Percentiles rank a stretch among this genome's conserved stretches.
Conservation (phyloP, 2,329 filamentous ascomycete genomes). For the Sporothrix brasiliensis region DNA sequence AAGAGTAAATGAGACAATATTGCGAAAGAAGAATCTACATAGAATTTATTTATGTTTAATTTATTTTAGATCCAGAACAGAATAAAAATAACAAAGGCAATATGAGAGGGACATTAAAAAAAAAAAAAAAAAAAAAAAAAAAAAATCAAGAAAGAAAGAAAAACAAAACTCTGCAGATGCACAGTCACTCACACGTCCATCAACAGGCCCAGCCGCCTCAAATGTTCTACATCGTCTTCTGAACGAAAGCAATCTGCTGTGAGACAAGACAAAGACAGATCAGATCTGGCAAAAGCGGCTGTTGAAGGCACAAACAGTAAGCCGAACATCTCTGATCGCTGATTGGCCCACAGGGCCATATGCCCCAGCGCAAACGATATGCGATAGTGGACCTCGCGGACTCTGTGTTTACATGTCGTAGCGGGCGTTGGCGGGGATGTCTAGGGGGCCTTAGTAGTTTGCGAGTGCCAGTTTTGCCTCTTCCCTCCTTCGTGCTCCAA, state of each 20-base stretch:
- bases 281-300: not conserved
- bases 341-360: not conserved
- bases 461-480: no score
- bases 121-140: not conserved
- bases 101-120: no score
- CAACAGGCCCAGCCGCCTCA: not conserved
- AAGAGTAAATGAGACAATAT: no score
- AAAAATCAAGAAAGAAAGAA: not conserved
- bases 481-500: not conserved
- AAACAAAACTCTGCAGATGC: not conserved
- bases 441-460: not conserved
- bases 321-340: not conserved
- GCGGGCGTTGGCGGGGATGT: slow-evolving; percentile 14
- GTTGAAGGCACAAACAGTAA: not conserved
- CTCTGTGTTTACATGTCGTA: slow-evolving; percentile 13
- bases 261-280: not conserved
- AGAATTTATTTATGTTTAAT: no score
- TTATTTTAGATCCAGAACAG: no score
- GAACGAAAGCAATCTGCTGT: not conserved
- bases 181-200: no score
- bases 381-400: slow-evolving; percentile 10
- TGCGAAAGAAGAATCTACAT: no score
- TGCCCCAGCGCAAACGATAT: not conserved
- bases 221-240: not conserved
- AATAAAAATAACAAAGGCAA: no score